Evolutionary conservation across 1,139 yeast species (phyloP).

Genomic region (Kurtzmaniella quercitrusa): DNA sequence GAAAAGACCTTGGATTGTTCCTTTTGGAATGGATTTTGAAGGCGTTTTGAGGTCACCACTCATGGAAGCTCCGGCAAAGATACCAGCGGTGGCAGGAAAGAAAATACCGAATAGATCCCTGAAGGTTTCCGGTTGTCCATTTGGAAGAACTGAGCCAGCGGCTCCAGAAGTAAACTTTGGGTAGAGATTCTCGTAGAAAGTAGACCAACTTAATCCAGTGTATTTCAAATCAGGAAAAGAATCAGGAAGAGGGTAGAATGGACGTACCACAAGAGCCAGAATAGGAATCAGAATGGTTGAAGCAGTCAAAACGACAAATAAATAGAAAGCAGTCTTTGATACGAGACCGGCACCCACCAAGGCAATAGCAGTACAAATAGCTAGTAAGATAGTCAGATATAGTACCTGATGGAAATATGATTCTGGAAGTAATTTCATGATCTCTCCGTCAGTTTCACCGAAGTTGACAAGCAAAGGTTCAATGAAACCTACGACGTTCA

Average conservation of each 20-base stretch:
- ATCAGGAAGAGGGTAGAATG: slow-evolving; percentile 42
- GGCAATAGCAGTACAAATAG: slow-evolving; percentile 73
- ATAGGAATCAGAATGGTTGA: slow-evolving; percentile 83
- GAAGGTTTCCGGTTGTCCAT: slow-evolving; percentile 61
- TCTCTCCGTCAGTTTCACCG: slow-evolving; percentile 53
- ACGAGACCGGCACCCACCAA: slow-evolving; percentile 80
- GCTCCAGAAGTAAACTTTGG: slow-evolving; percentile 88
- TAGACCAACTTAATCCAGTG: slow-evolving; percentile 70
- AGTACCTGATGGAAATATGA: slow-evolving; percentile 55
- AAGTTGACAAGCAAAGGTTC: slow-evolving; percentile 72
- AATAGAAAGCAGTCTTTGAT: slow-evolving; percentile 73
- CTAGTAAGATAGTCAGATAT: slow-evolving; percentile 64
- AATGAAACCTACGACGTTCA: slow-evolving; percentile 76
- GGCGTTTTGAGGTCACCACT: slow-evolving; percentile 90
- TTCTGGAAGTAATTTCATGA: slow-evolving; percentile 45
- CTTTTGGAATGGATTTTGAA: slow-evolving; percentile 82
- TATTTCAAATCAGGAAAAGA: slow-evolving; percentile 44
- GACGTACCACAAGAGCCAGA: slow-evolving; percentile 62
- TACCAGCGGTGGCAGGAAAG: slow-evolving; percentile 98
- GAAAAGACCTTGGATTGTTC: slow-evolving; percentile 77
- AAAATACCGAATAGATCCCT: slow-evolving; percentile 87
- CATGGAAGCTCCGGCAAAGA: slow-evolving; percentile 98
- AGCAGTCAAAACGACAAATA: slow-evolving; percentile 63
- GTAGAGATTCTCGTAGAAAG: slow-evolving; percentile 58
- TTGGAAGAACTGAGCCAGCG: slow-evolving; percentile 73